Evolutionary conservation across 495 filamentous ascomycete species (phyloP).

Genomic region (Penicillium silybi): DNA sequence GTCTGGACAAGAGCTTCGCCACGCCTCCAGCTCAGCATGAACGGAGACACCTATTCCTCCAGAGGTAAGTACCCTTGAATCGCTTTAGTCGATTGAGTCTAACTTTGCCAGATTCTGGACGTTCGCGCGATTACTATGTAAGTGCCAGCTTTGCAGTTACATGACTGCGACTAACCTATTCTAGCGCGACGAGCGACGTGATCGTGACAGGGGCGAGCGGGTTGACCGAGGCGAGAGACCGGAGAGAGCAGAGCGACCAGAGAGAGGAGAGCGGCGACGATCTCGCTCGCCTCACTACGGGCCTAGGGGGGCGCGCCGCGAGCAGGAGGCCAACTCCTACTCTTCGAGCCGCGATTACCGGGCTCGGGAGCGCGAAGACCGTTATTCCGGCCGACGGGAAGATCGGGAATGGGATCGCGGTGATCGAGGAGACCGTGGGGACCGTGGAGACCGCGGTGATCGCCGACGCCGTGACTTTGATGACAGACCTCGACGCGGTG

Average conservation of each 20-base stretch:
- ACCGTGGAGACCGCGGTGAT: constrained; percentile 33
- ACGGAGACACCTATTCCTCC: constrained; percentile 80
- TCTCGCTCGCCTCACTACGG: constrained; percentile 72
- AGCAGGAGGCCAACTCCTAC: constrained; percentile 80
- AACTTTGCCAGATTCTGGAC: constrained; percentile 54
- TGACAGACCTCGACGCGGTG: constrained; percentile 26
- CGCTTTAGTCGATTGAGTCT: constrained; percentile 5
- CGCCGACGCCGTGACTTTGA: constrained; percentile 27
- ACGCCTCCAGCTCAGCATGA: constrained; percentile 57
- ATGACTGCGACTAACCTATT: constrained; percentile 31
- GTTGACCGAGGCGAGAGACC: constrained; percentile 15
- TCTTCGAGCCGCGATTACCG: constrained; percentile 86
- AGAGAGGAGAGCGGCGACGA: constrained; percentile 57
- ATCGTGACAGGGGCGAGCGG: constrained; percentile 39
- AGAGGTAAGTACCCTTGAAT: constrained; percentile 54
- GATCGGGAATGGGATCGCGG: constrained; percentile 53
- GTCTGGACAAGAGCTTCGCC: constrained; percentile 16
- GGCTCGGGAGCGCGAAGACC: constrained; percentile 80
- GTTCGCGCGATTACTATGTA: constrained; percentile 73
- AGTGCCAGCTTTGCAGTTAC: constrained; percentile 23
- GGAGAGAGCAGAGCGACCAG: constrained; percentile 41
- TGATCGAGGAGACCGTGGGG: constrained; percentile 37
- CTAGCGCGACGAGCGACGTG: constrained; percentile 52
- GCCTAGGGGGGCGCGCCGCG: constrained; percentile 55
- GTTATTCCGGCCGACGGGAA: constrained; percentile 51